Evolutionary conservation across 148 eudicot genomes (phyloP), one percentile per base, ranked within the genome.

Genomic region (Rhododendron williamsianum): DNA sequence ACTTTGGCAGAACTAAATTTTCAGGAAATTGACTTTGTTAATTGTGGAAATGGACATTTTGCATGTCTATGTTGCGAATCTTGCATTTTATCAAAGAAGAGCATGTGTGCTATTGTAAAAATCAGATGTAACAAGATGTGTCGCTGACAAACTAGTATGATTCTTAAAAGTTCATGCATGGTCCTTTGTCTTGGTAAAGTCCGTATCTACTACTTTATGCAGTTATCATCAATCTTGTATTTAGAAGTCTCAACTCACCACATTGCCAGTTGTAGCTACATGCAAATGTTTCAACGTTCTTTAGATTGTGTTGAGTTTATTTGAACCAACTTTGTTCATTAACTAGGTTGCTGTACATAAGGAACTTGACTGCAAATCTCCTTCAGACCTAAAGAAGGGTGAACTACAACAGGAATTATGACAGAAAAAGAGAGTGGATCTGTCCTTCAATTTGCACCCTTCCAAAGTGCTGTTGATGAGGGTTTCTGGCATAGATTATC

Each of bases 401-500:
- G 60, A 73, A 35, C 38, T 58, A 74, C 21, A 23, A 33, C 58
- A n/a, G 73, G 85, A 49, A 80, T 36, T 41, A 90, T 89, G 91
- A 78, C 84, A 67, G 90, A 85, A 36, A 71, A 85, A 56, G 89
- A 83, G 65, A 83, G 43, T 51, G 86, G 90, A 73, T 74, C 90
- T 45, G 90, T 91, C 82, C 85, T 96, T 65, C 91, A 91, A 36
- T 94, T 94, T 85, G 94, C 91, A 58, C 91, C 92, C 7, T 89
- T 97, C 79, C 94, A 94, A 85, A 95, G 98, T 85, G 82, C 87
- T 46, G 91, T 92, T 3, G 98, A 95, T 74, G 98, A 97, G 82
- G 98, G 98, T 35, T 97, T 95, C 87, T 97, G 99, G 99, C 98
- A 95, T 82, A 89, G 91, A 56, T 86, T 97, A 46, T 95, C 96